Conservation (phyloP, 805 yeast genomes). For the Jamesozyma jinghongensis region DNA sequence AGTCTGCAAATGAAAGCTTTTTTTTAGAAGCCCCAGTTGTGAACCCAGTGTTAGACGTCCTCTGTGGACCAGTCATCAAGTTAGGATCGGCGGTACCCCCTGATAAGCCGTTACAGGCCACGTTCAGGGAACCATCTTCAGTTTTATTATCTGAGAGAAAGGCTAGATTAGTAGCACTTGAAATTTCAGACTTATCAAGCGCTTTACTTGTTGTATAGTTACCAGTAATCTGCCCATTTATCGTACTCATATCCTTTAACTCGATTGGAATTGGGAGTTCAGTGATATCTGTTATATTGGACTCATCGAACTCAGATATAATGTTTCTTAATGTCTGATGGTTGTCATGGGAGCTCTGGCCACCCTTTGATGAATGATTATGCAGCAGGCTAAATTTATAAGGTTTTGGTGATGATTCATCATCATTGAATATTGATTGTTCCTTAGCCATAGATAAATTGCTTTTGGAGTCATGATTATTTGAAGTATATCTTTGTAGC, state of each 20-base stretch:
- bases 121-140: no score
- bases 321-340: neutral
- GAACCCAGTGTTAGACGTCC: conserved; percentile 5
- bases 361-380: neutral
- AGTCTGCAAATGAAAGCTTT: conserved; percentile 32
- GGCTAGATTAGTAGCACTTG: no score
- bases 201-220: no score
- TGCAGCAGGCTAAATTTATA: neutral
- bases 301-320: conserved; percentile 19
- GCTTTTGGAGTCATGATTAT: neutral
- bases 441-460: neutral
- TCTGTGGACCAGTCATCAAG: neutral
- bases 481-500: neutral
- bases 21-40: conserved; percentile 15
- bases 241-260: neutral
- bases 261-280: conserved; percentile 21
- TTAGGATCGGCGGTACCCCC: no score
- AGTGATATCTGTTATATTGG: conserved; percentile 15
- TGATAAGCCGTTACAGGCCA: no score
- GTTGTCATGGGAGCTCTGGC: neutral
- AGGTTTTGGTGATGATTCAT: neutral
- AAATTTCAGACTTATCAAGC: no score
- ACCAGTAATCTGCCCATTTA: no score
- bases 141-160: no score
- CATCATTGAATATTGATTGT: no score